A percentile compares a stretch with the other conserved stretches of the same genome.
Evolutionary conservation across 495 filamentous ascomycete species (phyloP).

Genomic region (Recurvomyces mirabilis): DNA sequence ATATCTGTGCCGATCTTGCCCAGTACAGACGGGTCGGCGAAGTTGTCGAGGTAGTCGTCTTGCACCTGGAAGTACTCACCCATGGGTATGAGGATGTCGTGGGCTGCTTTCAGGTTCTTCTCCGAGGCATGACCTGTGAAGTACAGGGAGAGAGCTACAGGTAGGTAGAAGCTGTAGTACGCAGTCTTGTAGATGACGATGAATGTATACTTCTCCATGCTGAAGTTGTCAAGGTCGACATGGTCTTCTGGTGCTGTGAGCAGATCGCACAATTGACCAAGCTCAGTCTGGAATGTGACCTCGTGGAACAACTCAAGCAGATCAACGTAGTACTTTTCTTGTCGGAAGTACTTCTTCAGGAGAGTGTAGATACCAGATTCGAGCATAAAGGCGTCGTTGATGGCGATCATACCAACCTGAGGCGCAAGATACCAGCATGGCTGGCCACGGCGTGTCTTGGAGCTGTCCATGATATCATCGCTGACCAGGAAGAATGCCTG

Average conservation of each 20-base stretch:
- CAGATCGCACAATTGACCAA: conserved; percentile 87
- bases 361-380: conserved; percentile 81
- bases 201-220: conserved; percentile 88
- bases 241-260: conserved; percentile 91
- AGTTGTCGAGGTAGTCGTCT: conserved; percentile 97
- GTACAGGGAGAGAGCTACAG: conserved; percentile 80
- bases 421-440: conserved; percentile 92
- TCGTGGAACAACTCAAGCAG: conserved; percentile 94
- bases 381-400: conserved; percentile 97
- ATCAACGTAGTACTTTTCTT: conserved; percentile 75
- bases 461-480: conserved; percentile 96
- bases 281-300: conserved; percentile 80
- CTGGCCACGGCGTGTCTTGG: conserved; percentile 80
- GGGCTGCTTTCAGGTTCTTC: conserved; percentile 71
- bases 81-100: conserved; percentile 92
- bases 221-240: conserved; percentile 85
- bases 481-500: conserved; percentile 98
- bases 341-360: conserved; percentile 83
- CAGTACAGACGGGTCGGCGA: conserved; percentile 77
- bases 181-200: conserved; percentile 99
- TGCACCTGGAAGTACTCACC: conserved; percentile 99
- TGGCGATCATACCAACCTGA: conserved; percentile 82
- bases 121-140: conserved; percentile 70
- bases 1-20: conserved; percentile 99
- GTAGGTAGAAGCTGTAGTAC: conserved; percentile 97